These are phyloP conservation scores for Venturiaceae sp. DNA, from an alignment of 2,329 filamentous ascomycete species.

Conservation along the genomic window DNA sequence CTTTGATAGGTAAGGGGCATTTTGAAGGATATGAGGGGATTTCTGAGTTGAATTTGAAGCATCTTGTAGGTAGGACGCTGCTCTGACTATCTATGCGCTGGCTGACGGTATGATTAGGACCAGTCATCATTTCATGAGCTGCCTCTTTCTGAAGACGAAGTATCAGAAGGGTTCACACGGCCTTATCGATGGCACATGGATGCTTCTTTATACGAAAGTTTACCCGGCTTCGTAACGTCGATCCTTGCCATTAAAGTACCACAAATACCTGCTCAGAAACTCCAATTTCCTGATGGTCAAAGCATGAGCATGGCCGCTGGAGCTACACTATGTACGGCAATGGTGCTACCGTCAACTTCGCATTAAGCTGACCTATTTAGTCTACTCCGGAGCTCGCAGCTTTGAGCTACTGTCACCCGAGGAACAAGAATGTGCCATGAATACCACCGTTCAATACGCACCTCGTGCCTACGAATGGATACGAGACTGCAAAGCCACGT, in stretches of 20 bases:
- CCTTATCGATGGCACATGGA: constrained; percentile 22
- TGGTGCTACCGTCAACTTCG: too few species aligned
- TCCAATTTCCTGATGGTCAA: constrained; percentile 13
- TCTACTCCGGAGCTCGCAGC: constrained; percentile 17
- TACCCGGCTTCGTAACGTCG: constrained; percentile 19
- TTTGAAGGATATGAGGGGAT: constrained; percentile 13
- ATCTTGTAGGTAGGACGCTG: constrained; percentile 6
- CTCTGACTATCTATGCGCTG: neutral
- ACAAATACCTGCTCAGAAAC: constrained; percentile 15
- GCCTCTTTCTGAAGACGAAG: constrained; percentile 12
- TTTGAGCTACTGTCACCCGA: constrained; percentile 17
- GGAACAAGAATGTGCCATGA: constrained; percentile 16
- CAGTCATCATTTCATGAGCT: constrained; percentile 21
- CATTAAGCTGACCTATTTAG: constrained; percentile 8
- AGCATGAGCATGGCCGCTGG: constrained; percentile 15
- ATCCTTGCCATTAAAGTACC: constrained; percentile 16
- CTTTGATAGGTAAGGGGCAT: constrained; percentile 14
- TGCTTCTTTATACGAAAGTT: constrained; percentile 18
- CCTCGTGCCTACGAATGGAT: constrained; percentile 20
- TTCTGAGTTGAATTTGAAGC: constrained; percentile 12
- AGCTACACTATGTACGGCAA: constrained; percentile 15
- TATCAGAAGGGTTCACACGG: constrained; percentile 15
- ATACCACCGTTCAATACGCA: constrained; percentile 19
- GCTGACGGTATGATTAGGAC: constrained; percentile 2
- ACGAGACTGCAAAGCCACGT: constrained; percentile 19